Conservation (phyloP, 164 flowering plant species). For the Aristolochia fimbriata region DNA sequence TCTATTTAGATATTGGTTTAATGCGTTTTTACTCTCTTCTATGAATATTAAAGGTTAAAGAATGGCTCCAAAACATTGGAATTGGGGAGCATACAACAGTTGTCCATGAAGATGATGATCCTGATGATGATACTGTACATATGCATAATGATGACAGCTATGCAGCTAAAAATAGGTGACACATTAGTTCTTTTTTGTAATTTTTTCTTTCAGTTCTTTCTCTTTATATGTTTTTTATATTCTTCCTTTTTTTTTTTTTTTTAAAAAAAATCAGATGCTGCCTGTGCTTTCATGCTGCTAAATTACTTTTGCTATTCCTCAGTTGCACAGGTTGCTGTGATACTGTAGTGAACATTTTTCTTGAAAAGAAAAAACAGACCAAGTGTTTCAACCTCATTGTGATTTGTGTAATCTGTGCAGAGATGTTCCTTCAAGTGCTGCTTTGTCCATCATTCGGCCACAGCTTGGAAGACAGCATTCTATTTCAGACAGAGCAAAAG, state of each 20-base stretch:
- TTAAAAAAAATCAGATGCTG: too few species aligned
- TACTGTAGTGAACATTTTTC: too few species aligned
- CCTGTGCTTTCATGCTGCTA: too few species aligned
- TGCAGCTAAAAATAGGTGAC: slow-evolving; percentile 60
- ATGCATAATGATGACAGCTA: slow-evolving; percentile 59
- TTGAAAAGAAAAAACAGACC: too few species aligned
- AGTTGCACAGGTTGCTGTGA: too few species aligned
- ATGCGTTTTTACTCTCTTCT: too few species aligned
- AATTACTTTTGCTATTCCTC: too few species aligned
- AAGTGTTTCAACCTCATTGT: slow-evolving; percentile 24
- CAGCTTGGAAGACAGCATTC: slow-evolving; percentile 86
- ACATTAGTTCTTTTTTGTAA: not conserved
- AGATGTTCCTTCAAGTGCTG: slow-evolving; percentile 97
- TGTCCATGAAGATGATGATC: slow-evolving; percentile 77
- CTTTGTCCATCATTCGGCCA: slow-evolving; percentile 84
- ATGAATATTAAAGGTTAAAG: slow-evolving; percentile 63
- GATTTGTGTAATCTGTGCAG: slow-evolving; percentile 38
- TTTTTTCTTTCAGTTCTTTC: not conserved
- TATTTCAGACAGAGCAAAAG: slow-evolving; percentile 77
- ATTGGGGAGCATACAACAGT: slow-evolving; percentile 76
- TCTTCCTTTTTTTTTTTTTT: too few species aligned
- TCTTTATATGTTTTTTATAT: too few species aligned
- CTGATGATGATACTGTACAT: slow-evolving; percentile 60
- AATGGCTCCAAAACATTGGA: slow-evolving; percentile 98
- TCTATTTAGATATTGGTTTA: not conserved